Conservation (phyloP, 495 filamentous ascomycete genomes). For the Penicillium atrosanguineum region DNA sequence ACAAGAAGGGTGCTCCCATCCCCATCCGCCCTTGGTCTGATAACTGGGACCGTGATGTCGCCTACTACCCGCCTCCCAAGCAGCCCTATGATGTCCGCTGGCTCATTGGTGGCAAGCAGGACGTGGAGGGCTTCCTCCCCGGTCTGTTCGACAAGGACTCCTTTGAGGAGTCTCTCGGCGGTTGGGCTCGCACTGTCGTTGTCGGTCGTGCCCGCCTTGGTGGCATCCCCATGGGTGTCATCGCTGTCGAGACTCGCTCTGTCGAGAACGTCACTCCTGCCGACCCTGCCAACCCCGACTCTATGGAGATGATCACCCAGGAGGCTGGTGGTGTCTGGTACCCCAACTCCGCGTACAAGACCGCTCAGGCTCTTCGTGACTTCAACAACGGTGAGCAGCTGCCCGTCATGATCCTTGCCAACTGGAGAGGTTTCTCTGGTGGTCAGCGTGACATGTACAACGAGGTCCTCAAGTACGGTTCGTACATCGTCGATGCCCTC, state of each 20-base stretch:
- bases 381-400: conserved; percentile 99
- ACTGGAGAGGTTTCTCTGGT: conserved; percentile 99
- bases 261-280: conserved; percentile 97
- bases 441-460: conserved; percentile 99
- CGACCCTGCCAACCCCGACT: conserved; percentile 98
- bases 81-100: conserved; percentile 91
- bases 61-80: conserved; percentile 80
- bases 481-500: conserved; percentile 96
- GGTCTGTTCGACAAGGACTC: conserved; percentile 96
- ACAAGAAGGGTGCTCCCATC: conserved; percentile 84
- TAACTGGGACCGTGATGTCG: conserved; percentile 87
- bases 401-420: conserved; percentile 97
- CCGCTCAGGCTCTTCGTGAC: conserved; percentile 95
- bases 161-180: conserved; percentile 93
- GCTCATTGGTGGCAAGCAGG: conserved; percentile 88
- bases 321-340: conserved; percentile 99
- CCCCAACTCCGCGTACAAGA: conserved; percentile 99
- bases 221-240: conserved; percentile 98
- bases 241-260: conserved; percentile 91
- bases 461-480: conserved; percentile 98
- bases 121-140: conserved; percentile 79
- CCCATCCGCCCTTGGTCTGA: conserved; percentile 85
- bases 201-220: conserved; percentile 95
- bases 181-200: conserved; percentile 95
- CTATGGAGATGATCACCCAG: conserved; percentile 85